Base-by-base conservation (phyloP, 768 basidiomycete species). In the Amanita exitialis region DNA sequence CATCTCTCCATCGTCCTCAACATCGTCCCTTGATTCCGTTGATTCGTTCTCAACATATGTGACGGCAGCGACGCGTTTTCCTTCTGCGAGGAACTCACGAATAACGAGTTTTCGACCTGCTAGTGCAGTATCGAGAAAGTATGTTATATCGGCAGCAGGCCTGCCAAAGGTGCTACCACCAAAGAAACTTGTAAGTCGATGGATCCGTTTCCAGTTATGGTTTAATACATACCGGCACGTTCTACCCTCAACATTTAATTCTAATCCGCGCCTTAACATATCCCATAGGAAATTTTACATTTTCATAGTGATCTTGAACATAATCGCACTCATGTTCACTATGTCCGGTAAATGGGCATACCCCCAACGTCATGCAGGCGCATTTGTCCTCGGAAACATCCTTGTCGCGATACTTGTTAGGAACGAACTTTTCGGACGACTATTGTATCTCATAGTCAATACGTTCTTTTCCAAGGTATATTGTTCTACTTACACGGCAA, bases 361-460 rank as follows among this genome's bases (percentile, higher is more conserved):
- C 59, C 78, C 85, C 3, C 66, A 70, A 15, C 64, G 69, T 50
- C 84, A 83, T 58, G 76, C 82, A 15, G 81, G 85, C 57, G 84
- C 85, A 9, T 73, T 88, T 51, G 82, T 84, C 7, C 69, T 88
- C 1, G 89, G 85, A 0, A 91, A 91, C 57, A 64, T 91, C 44
- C 77, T 81, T 56, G 66, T 77, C 21, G 79, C 86, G 4, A 80
- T 90, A 51, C 72, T 91, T 18, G 78, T 87, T 72, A 75, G 89
- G 18, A 91, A 91, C 58, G 89, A 91, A 57, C 69, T 89, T 1
- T 90, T 90, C 55, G 85, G 86, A 8, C 82, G 89, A n/a, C 64
- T 80, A 32, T 60, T 91, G 12, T 91, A 90, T 61, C 64, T 81
- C 42, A 58, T 82, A 18, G 77, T 86, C 54, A 90, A 87, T 61